These are phyloP conservation scores for Turnera subulata DNA, from an alignment of 345 rosid species.

Conservation along the genomic window DNA sequence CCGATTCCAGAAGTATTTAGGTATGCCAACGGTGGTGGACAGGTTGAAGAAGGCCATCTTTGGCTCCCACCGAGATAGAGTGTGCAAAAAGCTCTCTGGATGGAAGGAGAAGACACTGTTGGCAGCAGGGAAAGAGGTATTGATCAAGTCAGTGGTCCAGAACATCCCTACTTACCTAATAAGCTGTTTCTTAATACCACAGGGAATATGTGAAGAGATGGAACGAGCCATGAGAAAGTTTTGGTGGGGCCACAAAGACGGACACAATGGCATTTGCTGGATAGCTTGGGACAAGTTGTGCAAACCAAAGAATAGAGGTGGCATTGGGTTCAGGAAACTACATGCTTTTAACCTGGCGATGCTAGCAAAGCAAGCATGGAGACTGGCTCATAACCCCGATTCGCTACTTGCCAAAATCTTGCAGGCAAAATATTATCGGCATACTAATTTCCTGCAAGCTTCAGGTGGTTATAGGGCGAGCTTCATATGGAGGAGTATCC, in stretches of 20 bases:
- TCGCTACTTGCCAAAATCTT: not conserved
- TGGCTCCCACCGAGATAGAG: not conserved
- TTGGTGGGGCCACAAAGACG: not conserved
- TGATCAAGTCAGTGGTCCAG: not conserved
- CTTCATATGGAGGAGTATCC: too few species aligned
- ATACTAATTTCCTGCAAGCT: too few species aligned
- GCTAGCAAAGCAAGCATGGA: not conserved
- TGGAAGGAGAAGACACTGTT: not conserved
- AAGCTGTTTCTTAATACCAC: not conserved
- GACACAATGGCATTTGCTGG: not conserved
- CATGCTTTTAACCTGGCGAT: not conserved
- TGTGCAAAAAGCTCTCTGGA: not conserved
- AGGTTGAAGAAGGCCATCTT: too few species aligned
- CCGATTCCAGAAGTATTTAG: too few species aligned
- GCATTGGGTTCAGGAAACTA: not conserved
- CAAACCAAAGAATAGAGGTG: not conserved
- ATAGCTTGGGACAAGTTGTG: not conserved
- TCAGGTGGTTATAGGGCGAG: too few species aligned
- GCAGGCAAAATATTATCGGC: too few species aligned
- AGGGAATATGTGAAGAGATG: not conserved
- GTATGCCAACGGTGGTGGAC: too few species aligned
- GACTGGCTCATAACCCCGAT: not conserved
- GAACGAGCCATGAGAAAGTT: not conserved
- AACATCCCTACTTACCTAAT: too few species aligned
- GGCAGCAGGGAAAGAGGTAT: not conserved